Base-by-base conservation (phyloP, 345 rosid species). In the Populus ilicifolia region DNA sequence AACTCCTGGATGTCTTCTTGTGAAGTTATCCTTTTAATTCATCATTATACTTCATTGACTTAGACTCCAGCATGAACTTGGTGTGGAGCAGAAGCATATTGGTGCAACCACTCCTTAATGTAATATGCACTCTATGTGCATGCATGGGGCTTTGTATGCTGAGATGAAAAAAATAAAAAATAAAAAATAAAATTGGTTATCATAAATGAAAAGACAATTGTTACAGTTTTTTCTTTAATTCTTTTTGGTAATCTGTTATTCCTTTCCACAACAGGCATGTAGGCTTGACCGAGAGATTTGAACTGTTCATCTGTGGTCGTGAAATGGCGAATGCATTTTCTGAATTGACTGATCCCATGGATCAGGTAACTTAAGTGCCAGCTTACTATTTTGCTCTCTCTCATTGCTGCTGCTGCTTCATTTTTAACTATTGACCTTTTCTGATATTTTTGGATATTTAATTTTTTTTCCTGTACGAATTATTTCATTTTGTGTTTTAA, bases 311-410 rank as follows among this genome's bases (percentile, higher is more conserved):
- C 13, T 92, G 97, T 36, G 97, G 99, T 72, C 96, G 97, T 61
- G 99, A 96, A 85, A 80, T 93, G 87, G 99, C 98, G 70, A 96
- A 96, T 74, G 98, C 97, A 82, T 96, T 96, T 78, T 93, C 97
- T 66, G 99, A 93, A 85, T 80, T 92, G 81, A 96, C 98, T 54
- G 98, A 96, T 87, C 99, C 98, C 9, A 66, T 87, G 80, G 99
- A 96, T 76, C 99, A 96, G 96, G 99, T 90, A 87, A 66, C 29
- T 62, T 23, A 63, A 72, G 77, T 21, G 54, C 14, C 76, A 33
- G 23, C 35, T 72, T 74, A 13, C 56, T 39, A 67, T 68, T 74
- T 29, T 67, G 67, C 8, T 59, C 10, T 69, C 35, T 56, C 29
- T n/a, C 2, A 1, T 74, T 30, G 33, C 39, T 44, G 8, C 2